These are phyloP conservation scores for Chaetoscypha palmicola DNA, from an alignment of 2,329 filamentous ascomycete species.

Conservation along the genomic window DNA sequence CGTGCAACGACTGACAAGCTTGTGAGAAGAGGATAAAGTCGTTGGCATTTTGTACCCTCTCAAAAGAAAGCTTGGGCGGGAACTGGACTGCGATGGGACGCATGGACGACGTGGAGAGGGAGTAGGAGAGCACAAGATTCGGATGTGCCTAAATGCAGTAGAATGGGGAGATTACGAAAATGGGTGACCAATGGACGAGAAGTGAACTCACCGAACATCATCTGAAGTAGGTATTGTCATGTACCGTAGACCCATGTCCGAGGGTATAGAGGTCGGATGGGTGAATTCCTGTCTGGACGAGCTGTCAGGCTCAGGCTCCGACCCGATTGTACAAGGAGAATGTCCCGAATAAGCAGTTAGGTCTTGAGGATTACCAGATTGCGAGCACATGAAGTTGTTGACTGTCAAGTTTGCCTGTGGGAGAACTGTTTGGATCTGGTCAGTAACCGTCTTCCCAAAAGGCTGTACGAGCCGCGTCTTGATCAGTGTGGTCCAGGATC, in stretches of 20 bases:
- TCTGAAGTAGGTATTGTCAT: slow-evolving; percentile 29
- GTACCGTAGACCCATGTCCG: slow-evolving; percentile 32
- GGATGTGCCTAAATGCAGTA: slow-evolving; percentile 26
- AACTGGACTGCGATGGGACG: slow-evolving; percentile 14
- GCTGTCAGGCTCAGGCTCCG: slow-evolving; percentile 31
- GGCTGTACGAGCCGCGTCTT: neutral
- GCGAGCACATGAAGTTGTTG: slow-evolving; percentile 32
- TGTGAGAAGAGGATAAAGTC: slow-evolving; percentile 20
- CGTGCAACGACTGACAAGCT: slow-evolving; percentile 23
- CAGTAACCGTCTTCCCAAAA: slow-evolving; percentile 9
- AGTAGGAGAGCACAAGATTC: slow-evolving; percentile 12
- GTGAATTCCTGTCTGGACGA: slow-evolving; percentile 29
- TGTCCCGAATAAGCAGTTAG: slow-evolving; percentile 28
- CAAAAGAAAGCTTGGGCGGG: slow-evolving; percentile 17
- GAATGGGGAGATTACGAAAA: slow-evolving; percentile 22
- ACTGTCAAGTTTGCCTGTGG: slow-evolving; percentile 21
- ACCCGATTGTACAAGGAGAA: slow-evolving; percentile 29
- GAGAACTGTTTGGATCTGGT: slow-evolving; percentile 23
- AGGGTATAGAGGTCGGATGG: slow-evolving; percentile 23
- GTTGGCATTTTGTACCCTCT: slow-evolving; percentile 23
- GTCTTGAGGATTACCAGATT: slow-evolving; percentile 32
- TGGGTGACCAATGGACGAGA: slow-evolving; percentile 20
- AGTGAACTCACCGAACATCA: slow-evolving; percentile 31
- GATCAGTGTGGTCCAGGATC: neutral
- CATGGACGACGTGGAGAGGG: slow-evolving; percentile 12